Evolutionary conservation across 164 flowering plant genomes (phyloP).

Genomic region (Vitis labrusca): DNA sequence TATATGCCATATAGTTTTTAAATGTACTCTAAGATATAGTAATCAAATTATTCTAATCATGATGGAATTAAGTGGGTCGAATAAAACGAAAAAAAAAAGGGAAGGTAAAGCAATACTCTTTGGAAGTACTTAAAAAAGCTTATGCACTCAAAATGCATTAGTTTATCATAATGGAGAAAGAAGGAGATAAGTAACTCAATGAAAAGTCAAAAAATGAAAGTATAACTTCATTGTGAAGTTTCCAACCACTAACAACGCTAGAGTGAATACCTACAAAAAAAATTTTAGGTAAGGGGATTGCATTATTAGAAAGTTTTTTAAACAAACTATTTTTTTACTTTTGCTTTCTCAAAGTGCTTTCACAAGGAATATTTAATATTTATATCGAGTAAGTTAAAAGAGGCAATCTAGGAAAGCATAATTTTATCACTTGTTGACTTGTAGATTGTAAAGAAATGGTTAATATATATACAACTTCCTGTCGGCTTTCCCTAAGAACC

Average conservation of each 20-base stretch:
- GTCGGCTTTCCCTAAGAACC: slow-evolving; percentile 4
- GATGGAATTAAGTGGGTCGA: slow-evolving; percentile 16
- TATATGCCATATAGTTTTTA: not conserved
- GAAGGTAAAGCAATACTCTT: slow-evolving; percentile 13
- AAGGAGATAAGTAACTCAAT: not conserved
- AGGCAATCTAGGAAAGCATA: slow-evolving; percentile 3
- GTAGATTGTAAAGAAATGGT: slow-evolving; percentile 2
- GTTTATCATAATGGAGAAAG: slow-evolving; percentile 8
- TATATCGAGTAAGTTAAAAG: not conserved
- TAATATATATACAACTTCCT: slow-evolving; percentile 7
- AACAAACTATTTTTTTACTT: not conserved
- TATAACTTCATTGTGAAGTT: slow-evolving; percentile 16
- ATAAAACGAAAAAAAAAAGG: not conserved
- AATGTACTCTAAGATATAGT: slow-evolving; percentile 4
- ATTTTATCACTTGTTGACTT: slow-evolving; percentile 13
- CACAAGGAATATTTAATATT: slow-evolving; percentile 1
- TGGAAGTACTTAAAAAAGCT: slow-evolving; percentile 18
- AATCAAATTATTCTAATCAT: slow-evolving; percentile 19
- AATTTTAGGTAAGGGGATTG: not conserved
- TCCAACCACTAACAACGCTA: no score
- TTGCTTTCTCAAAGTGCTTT: slow-evolving; percentile 1
- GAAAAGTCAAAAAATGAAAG: slow-evolving; percentile 2
- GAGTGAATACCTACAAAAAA: not conserved
- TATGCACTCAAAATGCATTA: slow-evolving; percentile 10
- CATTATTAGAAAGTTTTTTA: not conserved